Evolutionary conservation across 2,329 filamentous ascomycete genomes (phyloP).

Genomic region (Xylaria sp.): DNA sequence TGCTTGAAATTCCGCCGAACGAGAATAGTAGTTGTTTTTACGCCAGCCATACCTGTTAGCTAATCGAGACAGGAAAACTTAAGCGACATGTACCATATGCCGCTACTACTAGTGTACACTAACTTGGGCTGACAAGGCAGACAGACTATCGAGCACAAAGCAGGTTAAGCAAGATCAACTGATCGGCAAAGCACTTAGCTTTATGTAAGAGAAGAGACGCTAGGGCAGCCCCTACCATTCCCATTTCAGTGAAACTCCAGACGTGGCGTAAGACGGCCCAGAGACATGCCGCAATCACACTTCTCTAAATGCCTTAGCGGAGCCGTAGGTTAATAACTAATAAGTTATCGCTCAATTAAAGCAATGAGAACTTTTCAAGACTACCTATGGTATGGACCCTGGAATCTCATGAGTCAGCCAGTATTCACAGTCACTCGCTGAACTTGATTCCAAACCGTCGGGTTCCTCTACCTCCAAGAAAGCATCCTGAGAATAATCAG

Average conservation of each 20-base stretch:
- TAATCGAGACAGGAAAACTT: conserved; percentile 24
- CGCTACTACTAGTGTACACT: not conserved
- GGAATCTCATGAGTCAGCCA: not conserved
- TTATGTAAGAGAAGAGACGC: not conserved
- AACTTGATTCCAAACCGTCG: not conserved
- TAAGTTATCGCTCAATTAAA: not conserved
- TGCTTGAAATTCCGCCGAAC: too few species aligned
- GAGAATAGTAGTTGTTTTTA: too few species aligned
- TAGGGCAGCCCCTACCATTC: not conserved
- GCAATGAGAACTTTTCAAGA: not conserved
- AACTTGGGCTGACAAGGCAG: not conserved
- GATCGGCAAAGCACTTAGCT: not conserved
- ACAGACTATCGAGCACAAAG: not conserved
- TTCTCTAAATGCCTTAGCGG: not conserved
- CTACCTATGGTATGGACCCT: not conserved
- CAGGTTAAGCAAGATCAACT: not conserved
- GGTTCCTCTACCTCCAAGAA: too few species aligned
- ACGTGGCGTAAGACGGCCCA: conserved; percentile 27
- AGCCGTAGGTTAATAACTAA: not conserved
- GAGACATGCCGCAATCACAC: conserved; percentile 27
- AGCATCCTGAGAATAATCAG: too few species aligned
- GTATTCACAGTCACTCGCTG: not conserved
- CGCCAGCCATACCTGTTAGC: not conserved
- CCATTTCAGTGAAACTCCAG: not conserved
- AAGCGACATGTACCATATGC: conserved; percentile 16